These are phyloP conservation scores for Eimeria zaria DNA, from an alignment of 169 alveolate species.

Conservation along the genomic window DNA sequence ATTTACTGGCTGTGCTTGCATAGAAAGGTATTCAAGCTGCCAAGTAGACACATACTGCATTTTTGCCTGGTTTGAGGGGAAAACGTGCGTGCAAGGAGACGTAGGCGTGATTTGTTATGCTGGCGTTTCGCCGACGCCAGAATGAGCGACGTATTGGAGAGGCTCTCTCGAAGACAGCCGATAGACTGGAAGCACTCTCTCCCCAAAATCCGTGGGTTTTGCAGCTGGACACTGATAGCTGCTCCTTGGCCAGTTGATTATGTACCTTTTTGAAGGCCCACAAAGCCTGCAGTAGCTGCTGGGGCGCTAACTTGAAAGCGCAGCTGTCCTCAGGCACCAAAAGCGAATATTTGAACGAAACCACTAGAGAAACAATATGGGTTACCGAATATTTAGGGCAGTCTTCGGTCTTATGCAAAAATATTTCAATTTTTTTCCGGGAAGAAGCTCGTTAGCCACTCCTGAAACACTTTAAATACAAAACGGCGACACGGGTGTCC, in stretches of 20 bases:
- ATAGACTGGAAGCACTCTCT: neutral
- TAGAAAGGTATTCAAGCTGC: neutral
- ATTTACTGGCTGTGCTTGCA: neutral
- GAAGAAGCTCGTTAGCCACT: slow-evolving; percentile 43
- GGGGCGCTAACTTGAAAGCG: neutral
- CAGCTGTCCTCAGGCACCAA: neutral
- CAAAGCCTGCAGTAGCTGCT: slow-evolving; percentile 5
- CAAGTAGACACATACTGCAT: slow-evolving; percentile 2
- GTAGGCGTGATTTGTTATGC: neutral
- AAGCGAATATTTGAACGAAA: slow-evolving; percentile 13
- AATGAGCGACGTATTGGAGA: neutral
- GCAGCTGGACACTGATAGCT: neutral
- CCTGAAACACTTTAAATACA: slow-evolving; percentile 53
- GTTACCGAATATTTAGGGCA: slow-evolving; percentile 6
- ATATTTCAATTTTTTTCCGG: neutral
- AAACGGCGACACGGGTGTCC: slow-evolving; percentile 52
- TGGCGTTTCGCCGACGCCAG: neutral
- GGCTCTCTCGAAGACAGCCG: neutral
- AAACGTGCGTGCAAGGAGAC: neutral
- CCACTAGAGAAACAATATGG: neutral
- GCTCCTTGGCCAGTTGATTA: neutral
- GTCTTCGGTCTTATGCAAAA: neutral
- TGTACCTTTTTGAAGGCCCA: neutral
- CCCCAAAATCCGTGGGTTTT: neutral
- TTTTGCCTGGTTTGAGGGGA: neutral